Conservation (phyloP, 352 stramenopile genomes). For the Peronospora destructor region DNA sequence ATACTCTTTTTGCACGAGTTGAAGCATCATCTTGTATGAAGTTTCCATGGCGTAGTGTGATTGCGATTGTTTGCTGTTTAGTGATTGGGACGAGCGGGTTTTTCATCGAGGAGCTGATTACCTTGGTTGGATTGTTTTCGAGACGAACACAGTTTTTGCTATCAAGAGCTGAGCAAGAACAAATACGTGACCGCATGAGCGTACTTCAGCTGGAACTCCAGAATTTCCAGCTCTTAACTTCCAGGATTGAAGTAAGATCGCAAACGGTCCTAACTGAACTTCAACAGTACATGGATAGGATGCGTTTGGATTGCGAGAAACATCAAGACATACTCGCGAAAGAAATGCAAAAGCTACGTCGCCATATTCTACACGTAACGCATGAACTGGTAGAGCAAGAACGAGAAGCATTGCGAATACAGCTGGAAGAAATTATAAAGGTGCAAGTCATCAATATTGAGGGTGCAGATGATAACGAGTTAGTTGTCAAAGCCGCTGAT, state of each 20-base stretch:
- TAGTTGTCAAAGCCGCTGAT: neutral
- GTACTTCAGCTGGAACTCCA: conserved; percentile 47
- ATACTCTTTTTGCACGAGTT: neutral
- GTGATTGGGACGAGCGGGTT: conserved; percentile 42
- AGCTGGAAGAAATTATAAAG: conserved; percentile 30
- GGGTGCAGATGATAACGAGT: neutral
- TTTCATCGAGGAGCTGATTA: conserved; percentile 49
- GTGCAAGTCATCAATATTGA: conserved; percentile 8
- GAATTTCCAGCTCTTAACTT: conserved; percentile 38
- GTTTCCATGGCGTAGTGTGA: conserved; percentile 42
- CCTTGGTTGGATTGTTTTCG: conserved; percentile 25
- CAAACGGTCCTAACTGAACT: conserved; percentile 50
- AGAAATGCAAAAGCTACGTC: conserved; percentile 60
- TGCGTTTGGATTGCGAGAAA: conserved; percentile 42
- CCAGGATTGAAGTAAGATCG: conserved; percentile 48
- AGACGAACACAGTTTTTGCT: conserved; percentile 25
- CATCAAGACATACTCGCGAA: conserved; percentile 53
- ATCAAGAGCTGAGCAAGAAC: conserved; percentile 31
- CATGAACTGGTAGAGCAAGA: conserved; percentile 54
- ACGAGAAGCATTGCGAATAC: conserved; percentile 38
- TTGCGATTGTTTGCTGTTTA: conserved; percentile 35
- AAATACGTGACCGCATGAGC: conserved; percentile 42
- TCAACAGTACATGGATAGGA: conserved; percentile 35
- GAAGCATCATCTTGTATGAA: neutral
- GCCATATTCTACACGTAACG: conserved; percentile 42